phyloP scores from a whole-genome alignment of 2,329 filamentous ascomycete genomes.

The Aspergillus melleus region DNA sequence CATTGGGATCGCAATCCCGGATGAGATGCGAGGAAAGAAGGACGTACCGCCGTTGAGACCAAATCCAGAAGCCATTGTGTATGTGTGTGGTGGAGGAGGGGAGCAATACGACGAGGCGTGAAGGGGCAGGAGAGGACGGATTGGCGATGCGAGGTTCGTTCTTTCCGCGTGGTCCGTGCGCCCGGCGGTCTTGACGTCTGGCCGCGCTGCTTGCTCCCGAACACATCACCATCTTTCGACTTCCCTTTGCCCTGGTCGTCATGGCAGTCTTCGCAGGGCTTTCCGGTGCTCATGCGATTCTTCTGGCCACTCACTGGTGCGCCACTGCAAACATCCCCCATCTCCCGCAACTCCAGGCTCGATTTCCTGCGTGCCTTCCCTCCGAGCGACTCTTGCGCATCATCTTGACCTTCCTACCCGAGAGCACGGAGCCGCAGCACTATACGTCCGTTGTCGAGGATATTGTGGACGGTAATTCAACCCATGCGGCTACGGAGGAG shows the following conservation, averaged over 20 bases:
- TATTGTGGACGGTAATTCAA: slow-evolving; percentile 40
- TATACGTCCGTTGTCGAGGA: slow-evolving; percentile 52
- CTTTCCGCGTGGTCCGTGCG: slow-evolving; percentile 25
- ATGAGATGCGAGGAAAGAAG: not conserved
- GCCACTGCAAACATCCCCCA: slow-evolving; percentile 54
- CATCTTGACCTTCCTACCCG: slow-evolving; percentile 62
- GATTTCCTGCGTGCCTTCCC: slow-evolving; percentile 49
- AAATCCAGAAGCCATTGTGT: slow-evolving; percentile 52
- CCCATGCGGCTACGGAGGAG: slow-evolving; percentile 26
- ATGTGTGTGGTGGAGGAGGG: slow-evolving; percentile 19
- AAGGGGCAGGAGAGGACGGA: slow-evolving; percentile 32
- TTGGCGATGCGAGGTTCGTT: slow-evolving; percentile 30
- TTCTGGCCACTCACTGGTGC: slow-evolving; percentile 59
- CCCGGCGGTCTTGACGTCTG: slow-evolving; percentile 8
- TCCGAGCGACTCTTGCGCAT: slow-evolving; percentile 59
- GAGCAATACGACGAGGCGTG: slow-evolving; percentile 22
- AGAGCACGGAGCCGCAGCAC: slow-evolving; percentile 52
- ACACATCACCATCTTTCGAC: slow-evolving; percentile 27
- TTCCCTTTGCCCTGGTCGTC: slow-evolving; percentile 16
- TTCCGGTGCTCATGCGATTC: slow-evolving; percentile 57
- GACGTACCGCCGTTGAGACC: slow-evolving; percentile 56
- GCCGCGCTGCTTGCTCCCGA: slow-evolving; percentile 19
- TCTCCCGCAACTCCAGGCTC: slow-evolving; percentile 53
- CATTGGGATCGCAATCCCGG: slow-evolving; percentile 10
- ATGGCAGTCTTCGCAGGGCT: slow-evolving; percentile 45